Evolutionary conservation across 2,329 filamentous ascomycete genomes (phyloP).

Genomic region (Daldinia sp.): DNA sequence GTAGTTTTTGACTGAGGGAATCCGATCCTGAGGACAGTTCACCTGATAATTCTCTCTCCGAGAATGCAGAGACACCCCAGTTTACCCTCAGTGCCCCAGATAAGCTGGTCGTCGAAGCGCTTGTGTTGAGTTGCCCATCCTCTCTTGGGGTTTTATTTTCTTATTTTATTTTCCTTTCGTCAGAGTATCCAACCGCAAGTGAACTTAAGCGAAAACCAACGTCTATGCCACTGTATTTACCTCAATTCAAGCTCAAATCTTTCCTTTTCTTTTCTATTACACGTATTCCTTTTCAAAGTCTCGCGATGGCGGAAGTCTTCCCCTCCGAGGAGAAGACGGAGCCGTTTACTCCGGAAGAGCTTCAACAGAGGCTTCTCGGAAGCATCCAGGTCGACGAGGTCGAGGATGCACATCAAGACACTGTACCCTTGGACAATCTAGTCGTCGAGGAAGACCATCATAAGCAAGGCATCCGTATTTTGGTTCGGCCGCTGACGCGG

Average conservation of each 20-base stretch:
- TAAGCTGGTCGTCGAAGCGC: conserved; percentile 36
- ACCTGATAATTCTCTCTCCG: conserved; percentile 47
- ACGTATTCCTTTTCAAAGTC: conserved; percentile 25
- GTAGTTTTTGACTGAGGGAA: conserved; percentile 28
- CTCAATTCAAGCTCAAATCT: conserved; percentile 22
- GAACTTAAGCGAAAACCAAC: conserved; percentile 11
- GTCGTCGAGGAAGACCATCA: conserved; percentile 65
- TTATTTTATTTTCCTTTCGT: conserved; percentile 24
- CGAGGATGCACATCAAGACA: conserved; percentile 55
- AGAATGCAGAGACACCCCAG: conserved; percentile 28
- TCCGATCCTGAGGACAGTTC: conserved; percentile 50
- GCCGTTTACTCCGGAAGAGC: conserved; percentile 68
- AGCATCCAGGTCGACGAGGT: conserved; percentile 61
- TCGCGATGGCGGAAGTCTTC: conserved; percentile 62
- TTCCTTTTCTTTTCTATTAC: conserved; percentile 20
- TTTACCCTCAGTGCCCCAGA: conserved; percentile 30
- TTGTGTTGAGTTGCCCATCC: conserved; percentile 22
- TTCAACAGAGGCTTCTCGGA: conserved; percentile 61
- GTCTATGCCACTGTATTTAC: conserved; percentile 32
- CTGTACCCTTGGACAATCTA: conserved; percentile 67
- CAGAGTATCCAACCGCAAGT: conserved; percentile 22
- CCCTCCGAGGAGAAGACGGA: conserved; percentile 67
- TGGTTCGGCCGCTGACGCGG: conserved; percentile 66
- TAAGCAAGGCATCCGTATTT: conserved; percentile 67
- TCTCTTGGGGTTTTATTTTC: conserved; percentile 20